These are phyloP conservation scores for Blastocystis sp. DNA, from an alignment of 352 stramenopile species.

Conservation along the genomic window DNA sequence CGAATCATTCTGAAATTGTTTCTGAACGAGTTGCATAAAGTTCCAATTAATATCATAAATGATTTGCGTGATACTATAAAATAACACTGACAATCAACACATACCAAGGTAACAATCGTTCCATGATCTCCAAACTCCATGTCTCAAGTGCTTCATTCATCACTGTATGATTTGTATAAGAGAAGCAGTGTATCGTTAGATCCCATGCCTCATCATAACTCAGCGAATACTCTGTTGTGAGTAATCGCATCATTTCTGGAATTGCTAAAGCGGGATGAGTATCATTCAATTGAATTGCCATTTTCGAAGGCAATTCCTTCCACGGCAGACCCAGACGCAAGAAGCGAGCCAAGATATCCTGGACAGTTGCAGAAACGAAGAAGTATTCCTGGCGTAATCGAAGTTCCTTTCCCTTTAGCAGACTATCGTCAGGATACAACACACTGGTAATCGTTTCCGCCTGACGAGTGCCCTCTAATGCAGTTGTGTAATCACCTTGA, in stretches of 20 bases:
- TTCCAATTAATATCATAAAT: slow-evolving; percentile 67
- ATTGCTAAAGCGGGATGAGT: slow-evolving; percentile 64
- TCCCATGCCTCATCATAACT: slow-evolving; percentile 63
- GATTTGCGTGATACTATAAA: slow-evolving; percentile 62
- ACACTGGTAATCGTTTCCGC: slow-evolving; percentile 65
- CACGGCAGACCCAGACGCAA: slow-evolving; percentile 45
- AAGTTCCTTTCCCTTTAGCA: slow-evolving; percentile 64
- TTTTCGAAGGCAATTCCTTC: slow-evolving; percentile 60
- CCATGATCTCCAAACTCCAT: slow-evolving; percentile 63
- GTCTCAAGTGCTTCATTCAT: slow-evolving; percentile 66
- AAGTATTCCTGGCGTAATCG: slow-evolving; percentile 67
- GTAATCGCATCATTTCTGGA: slow-evolving; percentile 65
- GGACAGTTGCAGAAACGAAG: slow-evolving; percentile 64
- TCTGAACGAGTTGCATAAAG: slow-evolving; percentile 63
- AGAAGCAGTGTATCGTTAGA: slow-evolving; percentile 56
- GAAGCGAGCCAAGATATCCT: slow-evolving; percentile 62
- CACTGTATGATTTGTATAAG: slow-evolving; percentile 66
- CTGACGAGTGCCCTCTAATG: slow-evolving; percentile 52
- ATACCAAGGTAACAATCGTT: slow-evolving; percentile 63
- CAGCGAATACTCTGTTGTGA: slow-evolving; percentile 63
- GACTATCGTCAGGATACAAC: slow-evolving; percentile 65
- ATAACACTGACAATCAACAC: neutral
- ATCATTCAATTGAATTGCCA: slow-evolving; percentile 65
- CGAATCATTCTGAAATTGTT: slow-evolving; percentile 56
- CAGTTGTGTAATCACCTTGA: slow-evolving; percentile 58